Conservation (phyloP, 1,284 basidiomycete species). For the Ustilago esculenta region DNA sequence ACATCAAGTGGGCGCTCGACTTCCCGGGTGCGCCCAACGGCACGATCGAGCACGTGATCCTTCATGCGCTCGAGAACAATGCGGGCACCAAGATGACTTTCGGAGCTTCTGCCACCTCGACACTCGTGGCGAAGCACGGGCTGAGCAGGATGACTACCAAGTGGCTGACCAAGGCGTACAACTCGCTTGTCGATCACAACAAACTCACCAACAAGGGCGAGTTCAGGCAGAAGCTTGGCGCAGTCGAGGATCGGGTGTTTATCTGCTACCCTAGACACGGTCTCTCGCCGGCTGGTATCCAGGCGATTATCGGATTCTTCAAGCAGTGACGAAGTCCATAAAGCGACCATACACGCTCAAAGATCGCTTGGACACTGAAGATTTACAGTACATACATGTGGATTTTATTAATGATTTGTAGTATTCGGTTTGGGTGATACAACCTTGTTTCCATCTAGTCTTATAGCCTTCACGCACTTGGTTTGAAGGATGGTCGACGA, state of each 20-base stretch:
- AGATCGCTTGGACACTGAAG: too few species aligned
- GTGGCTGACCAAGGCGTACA: slow-evolving; percentile 54
- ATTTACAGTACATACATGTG: too few species aligned
- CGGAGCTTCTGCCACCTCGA: slow-evolving; percentile 57
- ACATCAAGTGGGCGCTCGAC: slow-evolving; percentile 74
- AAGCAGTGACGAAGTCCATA: slow-evolving; percentile 23
- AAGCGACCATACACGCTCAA: slow-evolving; percentile 9
- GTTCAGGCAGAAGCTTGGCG: slow-evolving; percentile 63
- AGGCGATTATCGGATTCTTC: slow-evolving; percentile 61
- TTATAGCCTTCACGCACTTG: too few species aligned
- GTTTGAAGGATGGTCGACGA: too few species aligned
- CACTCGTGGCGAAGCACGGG: slow-evolving; percentile 52
- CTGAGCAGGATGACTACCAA: slow-evolving; percentile 54
- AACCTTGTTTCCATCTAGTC: too few species aligned
- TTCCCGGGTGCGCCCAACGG: slow-evolving; percentile 73
- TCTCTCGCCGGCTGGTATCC: slow-evolving; percentile 54
- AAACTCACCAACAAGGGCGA: slow-evolving; percentile 58
- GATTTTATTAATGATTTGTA: too few species aligned
- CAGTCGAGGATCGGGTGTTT: slow-evolving; percentile 52
- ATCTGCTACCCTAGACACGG: slow-evolving; percentile 60
- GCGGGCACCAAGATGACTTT: slow-evolving; percentile 70
- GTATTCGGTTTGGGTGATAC: too few species aligned
- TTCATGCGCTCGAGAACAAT: slow-evolving; percentile 70
- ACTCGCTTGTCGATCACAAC: slow-evolving; percentile 48
- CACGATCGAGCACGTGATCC: slow-evolving; percentile 71